Evolutionary conservation across 2,329 filamentous ascomycete species (phyloP).

Genomic region (Tetracladium maxilliforme): DNA sequence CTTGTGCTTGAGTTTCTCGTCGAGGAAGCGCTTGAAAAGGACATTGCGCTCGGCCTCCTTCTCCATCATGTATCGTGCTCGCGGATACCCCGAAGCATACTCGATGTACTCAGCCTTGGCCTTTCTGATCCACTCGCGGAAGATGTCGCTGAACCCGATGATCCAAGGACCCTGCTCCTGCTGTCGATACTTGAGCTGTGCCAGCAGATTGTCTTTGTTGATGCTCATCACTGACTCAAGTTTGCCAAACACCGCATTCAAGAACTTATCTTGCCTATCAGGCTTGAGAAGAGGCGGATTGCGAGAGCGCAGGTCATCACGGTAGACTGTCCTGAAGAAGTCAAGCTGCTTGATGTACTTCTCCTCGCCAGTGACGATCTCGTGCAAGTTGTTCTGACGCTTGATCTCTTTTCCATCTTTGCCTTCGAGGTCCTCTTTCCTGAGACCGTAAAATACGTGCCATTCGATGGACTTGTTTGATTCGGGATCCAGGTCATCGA

Average conservation of each 20-base stretch:
- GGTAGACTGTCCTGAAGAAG: conserved; percentile 71
- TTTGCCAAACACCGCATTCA: conserved; percentile 79
- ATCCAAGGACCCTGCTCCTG: conserved; percentile 95
- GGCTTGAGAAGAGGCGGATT: conserved; percentile 71
- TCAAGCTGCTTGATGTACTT: conserved; percentile 80
- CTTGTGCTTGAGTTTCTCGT: conserved; percentile 64
- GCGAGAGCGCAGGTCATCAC: conserved; percentile 59
- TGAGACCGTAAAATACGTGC: conserved; percentile 77
- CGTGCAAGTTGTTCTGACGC: conserved; percentile 85
- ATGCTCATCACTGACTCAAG: conserved; percentile 77
- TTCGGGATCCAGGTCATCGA: conserved; percentile 57
- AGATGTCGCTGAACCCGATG: conserved; percentile 87
- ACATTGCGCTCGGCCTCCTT: conserved; percentile 76
- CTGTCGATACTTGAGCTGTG: conserved; percentile 91
- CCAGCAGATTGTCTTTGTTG: conserved; percentile 83
- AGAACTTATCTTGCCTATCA: conserved; percentile 64
- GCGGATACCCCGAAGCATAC: conserved; percentile 78
- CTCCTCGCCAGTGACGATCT: conserved; percentile 89
- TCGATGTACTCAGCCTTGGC: conserved; percentile 80
- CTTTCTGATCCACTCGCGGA: conserved; percentile 96
- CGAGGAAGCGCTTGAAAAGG: conserved; percentile 74
- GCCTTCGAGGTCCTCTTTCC: conserved; percentile 57
- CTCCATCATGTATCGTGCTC: conserved; percentile 68
- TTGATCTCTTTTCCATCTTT: conserved; percentile 78
- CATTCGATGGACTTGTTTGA: conserved; percentile 61